phyloP scores from a whole-genome alignment of 306 rosid species.

The Quercus parvula region DNA sequence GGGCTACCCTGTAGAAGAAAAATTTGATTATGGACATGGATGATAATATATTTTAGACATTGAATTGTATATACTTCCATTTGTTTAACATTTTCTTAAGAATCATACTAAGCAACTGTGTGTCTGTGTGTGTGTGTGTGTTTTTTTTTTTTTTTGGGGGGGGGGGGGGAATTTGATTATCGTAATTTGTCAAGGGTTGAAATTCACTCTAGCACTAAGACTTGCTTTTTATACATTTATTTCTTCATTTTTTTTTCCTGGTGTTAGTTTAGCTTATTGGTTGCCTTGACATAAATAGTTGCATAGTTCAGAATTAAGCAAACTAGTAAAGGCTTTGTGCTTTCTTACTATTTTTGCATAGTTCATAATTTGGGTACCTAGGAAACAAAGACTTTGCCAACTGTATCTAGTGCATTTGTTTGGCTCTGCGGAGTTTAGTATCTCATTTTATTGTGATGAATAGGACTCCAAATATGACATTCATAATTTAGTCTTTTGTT shows the following conservation, averaged over 20 bases:
- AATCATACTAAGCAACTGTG: background rate
- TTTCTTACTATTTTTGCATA: background rate
- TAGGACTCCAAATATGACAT: too few relatives aligned
- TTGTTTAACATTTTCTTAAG: background rate
- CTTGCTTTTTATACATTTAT: background rate
- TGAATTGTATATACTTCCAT: background rate
- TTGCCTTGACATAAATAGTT: background rate
- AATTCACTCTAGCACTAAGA: background rate
- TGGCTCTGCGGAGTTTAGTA: background rate
- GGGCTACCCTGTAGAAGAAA: background rate
- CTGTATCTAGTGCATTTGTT: background rate
- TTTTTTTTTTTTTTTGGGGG: background rate
- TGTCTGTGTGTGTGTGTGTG: too few relatives aligned
- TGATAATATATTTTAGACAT: background rate
- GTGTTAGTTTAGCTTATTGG: background rate
- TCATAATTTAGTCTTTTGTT: too few relatives aligned
- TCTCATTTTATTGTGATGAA: too few relatives aligned
- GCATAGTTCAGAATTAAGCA: background rate
- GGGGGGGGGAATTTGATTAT: background rate
- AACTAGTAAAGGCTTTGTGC: background rate
- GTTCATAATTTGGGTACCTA: background rate
- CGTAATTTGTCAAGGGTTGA: background rate
- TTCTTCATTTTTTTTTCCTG: background rate
- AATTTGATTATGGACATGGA: background rate
- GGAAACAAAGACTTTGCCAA: background rate